phyloP scores from a whole-genome alignment of 2,329 filamentous ascomycete species.

The Talaromyces sp. region DNA sequence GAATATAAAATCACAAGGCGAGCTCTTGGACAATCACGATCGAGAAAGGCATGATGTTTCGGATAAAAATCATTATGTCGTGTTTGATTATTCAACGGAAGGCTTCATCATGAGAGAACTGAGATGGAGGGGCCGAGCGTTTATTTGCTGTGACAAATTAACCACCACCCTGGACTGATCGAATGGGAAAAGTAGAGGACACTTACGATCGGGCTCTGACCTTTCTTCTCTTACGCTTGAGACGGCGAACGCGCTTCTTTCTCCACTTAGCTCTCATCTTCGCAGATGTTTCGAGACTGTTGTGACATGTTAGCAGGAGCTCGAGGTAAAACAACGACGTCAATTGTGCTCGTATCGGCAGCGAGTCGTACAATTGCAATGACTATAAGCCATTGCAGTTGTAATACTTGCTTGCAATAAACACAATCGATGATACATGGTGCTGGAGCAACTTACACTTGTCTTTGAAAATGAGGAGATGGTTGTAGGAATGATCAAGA shows the following conservation, averaged over 20 bases:
- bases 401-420: background rate
- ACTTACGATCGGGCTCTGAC: constrained; percentile 96
- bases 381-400: constrained; percentile 1
- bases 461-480: constrained; percentile 47
- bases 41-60: constrained; percentile 10
- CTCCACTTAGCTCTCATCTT: constrained; percentile 97
- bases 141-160: constrained; percentile 59
- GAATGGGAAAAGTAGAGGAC: no score
- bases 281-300: constrained; percentile 39
- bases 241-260: constrained; percentile 99
- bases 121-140: constrained; percentile 60
- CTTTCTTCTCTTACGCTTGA: constrained; percentile 99
- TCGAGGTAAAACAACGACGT: background rate
- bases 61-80: constrained; percentile 27
- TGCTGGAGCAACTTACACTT: constrained; percentile 39
- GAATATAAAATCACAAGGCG: background rate
- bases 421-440: constrained; percentile 2
- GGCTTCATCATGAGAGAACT: constrained; percentile 36
- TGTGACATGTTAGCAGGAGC: background rate
- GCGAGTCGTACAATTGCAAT: background rate
- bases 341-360: background rate
- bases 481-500: constrained; percentile 42
- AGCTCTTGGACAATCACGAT: constrained; percentile 18
- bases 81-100: constrained; percentile 42
- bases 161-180: background rate